phyloP scores from a whole-genome alignment of 2,329 filamentous ascomycete species.

The Cercospora nicotianae region DNA sequence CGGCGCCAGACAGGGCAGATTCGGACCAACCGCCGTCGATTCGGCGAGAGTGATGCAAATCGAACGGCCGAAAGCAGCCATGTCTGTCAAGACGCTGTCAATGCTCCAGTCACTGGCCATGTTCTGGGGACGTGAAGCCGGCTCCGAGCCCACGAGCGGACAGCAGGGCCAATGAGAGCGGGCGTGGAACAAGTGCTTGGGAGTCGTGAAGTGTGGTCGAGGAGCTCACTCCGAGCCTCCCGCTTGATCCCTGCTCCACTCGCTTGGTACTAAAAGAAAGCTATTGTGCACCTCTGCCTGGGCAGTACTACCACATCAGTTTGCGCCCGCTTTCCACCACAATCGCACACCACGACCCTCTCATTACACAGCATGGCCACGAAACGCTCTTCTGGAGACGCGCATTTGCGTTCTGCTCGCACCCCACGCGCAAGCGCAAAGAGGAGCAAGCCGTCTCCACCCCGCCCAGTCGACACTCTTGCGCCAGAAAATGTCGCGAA shows the following conservation, averaged over 20 bases:
- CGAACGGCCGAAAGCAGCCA: not conserved
- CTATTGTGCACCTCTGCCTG: not conserved
- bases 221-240: not conserved
- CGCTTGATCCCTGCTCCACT: not conserved
- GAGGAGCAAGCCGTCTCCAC: slow-evolving; percentile 1
- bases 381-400: slow-evolving; percentile 11
- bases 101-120: not conserved
- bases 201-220: not conserved
- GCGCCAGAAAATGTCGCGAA: not conserved
- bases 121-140: not conserved
- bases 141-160: not conserved
- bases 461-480: not conserved
- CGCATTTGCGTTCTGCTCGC: not conserved
- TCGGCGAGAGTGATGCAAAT: not conserved
- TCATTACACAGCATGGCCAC: slow-evolving; percentile 5
- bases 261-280: not conserved
- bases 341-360: not conserved
- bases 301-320: not conserved
- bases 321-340: not conserved
- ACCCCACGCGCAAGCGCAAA: not conserved
- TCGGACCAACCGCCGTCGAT: not conserved
- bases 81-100: not conserved
- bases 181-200: not conserved
- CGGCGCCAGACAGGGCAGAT: not conserved
- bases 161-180: not conserved